Conservation (phyloP, 495 filamentous ascomycete genomes). For the Aspergillus campestris region DNA sequence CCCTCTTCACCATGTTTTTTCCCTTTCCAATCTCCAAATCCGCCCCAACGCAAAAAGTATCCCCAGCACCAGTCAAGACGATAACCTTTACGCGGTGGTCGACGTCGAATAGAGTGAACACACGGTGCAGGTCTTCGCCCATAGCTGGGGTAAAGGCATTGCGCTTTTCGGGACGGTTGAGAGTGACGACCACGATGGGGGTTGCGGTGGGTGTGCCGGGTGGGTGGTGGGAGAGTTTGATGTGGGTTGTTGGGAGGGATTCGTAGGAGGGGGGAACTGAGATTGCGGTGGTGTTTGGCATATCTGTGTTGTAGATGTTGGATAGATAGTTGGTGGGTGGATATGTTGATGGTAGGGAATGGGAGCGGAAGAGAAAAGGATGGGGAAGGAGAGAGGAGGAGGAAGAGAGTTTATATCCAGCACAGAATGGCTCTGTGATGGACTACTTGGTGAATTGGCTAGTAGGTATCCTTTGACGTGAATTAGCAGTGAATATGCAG, state of each 20-base stretch:
- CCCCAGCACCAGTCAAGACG: constrained; percentile 50
- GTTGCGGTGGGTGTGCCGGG: constrained; percentile 39
- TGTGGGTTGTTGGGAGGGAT: constrained; percentile 38
- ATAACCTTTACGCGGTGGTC: constrained; percentile 50
- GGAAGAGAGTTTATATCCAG: too few relatives aligned
- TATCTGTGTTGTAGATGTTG: constrained; percentile 24
- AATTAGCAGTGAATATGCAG: too few relatives aligned
- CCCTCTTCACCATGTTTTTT: constrained; percentile 35
- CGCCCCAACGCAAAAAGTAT: constrained; percentile 58
- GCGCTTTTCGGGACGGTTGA: constrained; percentile 50
- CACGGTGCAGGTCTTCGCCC: constrained; percentile 44
- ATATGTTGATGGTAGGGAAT: too few relatives aligned
- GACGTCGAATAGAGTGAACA: constrained; percentile 46
- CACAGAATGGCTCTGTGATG: too few relatives aligned
- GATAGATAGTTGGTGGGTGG: too few relatives aligned
- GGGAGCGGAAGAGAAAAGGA: too few relatives aligned
- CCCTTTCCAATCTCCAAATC: constrained; percentile 52
- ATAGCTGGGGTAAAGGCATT: constrained; percentile 57
- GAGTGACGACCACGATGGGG: constrained; percentile 45
- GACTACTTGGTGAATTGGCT: too few relatives aligned
- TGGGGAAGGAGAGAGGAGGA: too few relatives aligned
- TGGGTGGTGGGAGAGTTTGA: constrained; percentile 48
- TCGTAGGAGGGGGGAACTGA: constrained; percentile 31
- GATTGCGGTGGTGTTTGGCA: constrained; percentile 35
- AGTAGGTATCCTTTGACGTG: too few relatives aligned